Evolutionary conservation across 495 filamentous ascomycete species (phyloP).

Genomic region (Penicillium nucicola): DNA sequence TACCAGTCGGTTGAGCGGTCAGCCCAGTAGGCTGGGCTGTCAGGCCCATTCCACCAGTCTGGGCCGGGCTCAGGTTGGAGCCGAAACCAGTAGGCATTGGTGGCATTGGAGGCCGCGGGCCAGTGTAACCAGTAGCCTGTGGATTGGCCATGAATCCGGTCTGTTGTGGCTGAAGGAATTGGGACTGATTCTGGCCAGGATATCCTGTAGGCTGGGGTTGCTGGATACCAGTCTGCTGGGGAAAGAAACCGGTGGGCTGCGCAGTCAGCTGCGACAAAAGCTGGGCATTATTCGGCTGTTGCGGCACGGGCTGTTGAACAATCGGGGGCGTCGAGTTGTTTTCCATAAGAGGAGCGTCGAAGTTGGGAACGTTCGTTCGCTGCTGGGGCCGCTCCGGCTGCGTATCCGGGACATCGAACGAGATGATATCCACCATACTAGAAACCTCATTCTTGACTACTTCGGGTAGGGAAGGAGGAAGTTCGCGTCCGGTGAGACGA

Average conservation of each 20-base stretch:
- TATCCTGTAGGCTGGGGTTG: slow-evolving; percentile 45
- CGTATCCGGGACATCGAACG: slow-evolving; percentile 86
- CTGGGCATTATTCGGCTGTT: slow-evolving; percentile 70
- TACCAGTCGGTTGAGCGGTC: slow-evolving; percentile 91
- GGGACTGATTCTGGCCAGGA: slow-evolving; percentile 37
- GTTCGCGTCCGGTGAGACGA: slow-evolving; percentile 77
- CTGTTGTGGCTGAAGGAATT: slow-evolving; percentile 43
- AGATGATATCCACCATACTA: slow-evolving; percentile 99
- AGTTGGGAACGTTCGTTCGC: slow-evolving; percentile 74
- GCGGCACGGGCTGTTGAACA: slow-evolving; percentile 84
- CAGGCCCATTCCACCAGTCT: slow-evolving; percentile 46
- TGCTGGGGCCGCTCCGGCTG: slow-evolving; percentile 44
- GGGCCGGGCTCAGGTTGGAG: slow-evolving; percentile 61
- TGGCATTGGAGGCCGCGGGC: slow-evolving; percentile 85
- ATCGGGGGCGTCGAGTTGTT: slow-evolving; percentile 65
- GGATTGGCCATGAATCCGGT: slow-evolving; percentile 52
- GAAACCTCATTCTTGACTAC: slow-evolving; percentile 93
- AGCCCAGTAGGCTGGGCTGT: slow-evolving; percentile 52
- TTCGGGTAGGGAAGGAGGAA: slow-evolving; percentile 76
- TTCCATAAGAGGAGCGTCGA: slow-evolving; percentile 60
- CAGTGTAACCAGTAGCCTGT: slow-evolving; percentile 62
- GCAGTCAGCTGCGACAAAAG: slow-evolving; percentile 72
- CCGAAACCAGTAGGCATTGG: slow-evolving; percentile 88
- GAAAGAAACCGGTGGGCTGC: slow-evolving; percentile 62
- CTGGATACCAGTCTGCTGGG: slow-evolving; percentile 58